These are phyloP conservation scores for Talaromyces amestolkiae DNA, from an alignment of 2,329 filamentous ascomycete genomes.

Conservation along the genomic window DNA sequence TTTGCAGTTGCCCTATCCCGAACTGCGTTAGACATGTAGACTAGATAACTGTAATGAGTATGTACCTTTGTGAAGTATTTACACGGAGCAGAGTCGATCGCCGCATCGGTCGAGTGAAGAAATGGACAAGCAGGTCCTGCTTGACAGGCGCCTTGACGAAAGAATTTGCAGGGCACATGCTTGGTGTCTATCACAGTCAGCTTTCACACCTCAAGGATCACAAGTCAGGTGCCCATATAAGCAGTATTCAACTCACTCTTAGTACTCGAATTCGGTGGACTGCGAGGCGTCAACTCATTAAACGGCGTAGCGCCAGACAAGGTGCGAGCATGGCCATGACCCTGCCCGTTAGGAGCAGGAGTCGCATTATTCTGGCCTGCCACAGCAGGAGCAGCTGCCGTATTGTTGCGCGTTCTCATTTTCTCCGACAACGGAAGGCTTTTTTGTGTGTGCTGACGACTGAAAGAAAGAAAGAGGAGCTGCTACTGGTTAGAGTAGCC, in stretches of 20 bases:
- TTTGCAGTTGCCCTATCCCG: slow-evolving; percentile 86
- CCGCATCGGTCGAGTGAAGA: slow-evolving; percentile 82
- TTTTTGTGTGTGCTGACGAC: background rate
- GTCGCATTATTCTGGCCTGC: slow-evolving; percentile 9
- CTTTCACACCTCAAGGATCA: background rate
- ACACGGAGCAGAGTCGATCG: slow-evolving; percentile 82
- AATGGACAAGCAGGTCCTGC: slow-evolving; percentile 95
- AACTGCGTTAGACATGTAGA: background rate
- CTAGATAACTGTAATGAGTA: slow-evolving; percentile 16
- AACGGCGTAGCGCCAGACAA: slow-evolving; percentile 35
- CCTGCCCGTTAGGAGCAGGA: slow-evolving; percentile 10
- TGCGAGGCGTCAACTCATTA: slow-evolving; percentile 45
- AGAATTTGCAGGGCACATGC: slow-evolving; percentile 99
- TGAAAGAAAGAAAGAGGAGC: background rate
- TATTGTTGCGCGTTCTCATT: slow-evolving; percentile 33
- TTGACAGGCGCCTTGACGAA: slow-evolving; percentile 91
- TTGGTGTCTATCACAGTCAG: slow-evolving; percentile 67
- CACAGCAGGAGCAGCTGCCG: slow-evolving; percentile 12
- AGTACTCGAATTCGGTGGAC: slow-evolving; percentile 46
- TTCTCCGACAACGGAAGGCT: slow-evolving; percentile 29
- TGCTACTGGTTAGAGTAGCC: slow-evolving; percentile 1
- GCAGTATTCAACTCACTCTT: slow-evolving; percentile 18
- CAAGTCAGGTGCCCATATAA: background rate
- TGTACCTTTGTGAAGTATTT: slow-evolving; percentile 98
- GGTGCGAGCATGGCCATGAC: slow-evolving; percentile 45